Evolutionary conservation across 345 rosid species (phyloP), one percentile per base, ranked within the genome.

Genomic region (Arabis alpina): DNA sequence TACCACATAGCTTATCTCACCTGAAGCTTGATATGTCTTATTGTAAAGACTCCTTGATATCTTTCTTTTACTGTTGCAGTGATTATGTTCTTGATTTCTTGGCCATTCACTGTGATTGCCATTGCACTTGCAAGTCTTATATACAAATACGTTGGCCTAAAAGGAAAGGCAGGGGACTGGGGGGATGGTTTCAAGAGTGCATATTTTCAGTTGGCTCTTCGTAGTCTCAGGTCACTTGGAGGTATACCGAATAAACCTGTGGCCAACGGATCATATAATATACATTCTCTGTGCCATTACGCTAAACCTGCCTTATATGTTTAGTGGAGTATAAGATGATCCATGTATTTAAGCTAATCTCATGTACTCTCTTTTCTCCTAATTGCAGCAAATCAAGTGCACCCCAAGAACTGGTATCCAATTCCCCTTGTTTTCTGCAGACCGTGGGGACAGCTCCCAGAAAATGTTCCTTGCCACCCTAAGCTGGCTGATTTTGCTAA

Each of bases 141-240:
- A 77, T 95, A 92, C 82, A 90, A 95, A 75, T 95, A 95, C 47
- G 99, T 95, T 71, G 84, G 98, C 83, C 54, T 95, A 51, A 92
- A 88, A 83, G 99, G 99, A 71, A 95, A 95, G 81, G 99, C 97
- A 43, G 99, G 98, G 71, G 98, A 95, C 80, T 95, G 99, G 99
- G 99, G 98, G 11, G 99, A 95, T 66, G 99, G 99, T 78, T 88
- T 95, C 83, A 95, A 95, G 86, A 95, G 99, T 82, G 99, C 99
- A 47, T 95, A 95, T 83, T 92, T 95, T 74, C 99, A 95, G 79
- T 80, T 92, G 71, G 99, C 99, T 59, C 99, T 95, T 42, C 98
- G 97, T 32, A 95, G 99, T 83, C 99, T 95, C 73, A 91, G 99
- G 57, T 92, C 99, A 14, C 80, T 95, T 27, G 99, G 99, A 90